Evolutionary conservation across 371 early-diverging fungal genomes (phyloP), one percentile per base, ranked within the genome.

Genomic region (Parasitella parasitica): DNA sequence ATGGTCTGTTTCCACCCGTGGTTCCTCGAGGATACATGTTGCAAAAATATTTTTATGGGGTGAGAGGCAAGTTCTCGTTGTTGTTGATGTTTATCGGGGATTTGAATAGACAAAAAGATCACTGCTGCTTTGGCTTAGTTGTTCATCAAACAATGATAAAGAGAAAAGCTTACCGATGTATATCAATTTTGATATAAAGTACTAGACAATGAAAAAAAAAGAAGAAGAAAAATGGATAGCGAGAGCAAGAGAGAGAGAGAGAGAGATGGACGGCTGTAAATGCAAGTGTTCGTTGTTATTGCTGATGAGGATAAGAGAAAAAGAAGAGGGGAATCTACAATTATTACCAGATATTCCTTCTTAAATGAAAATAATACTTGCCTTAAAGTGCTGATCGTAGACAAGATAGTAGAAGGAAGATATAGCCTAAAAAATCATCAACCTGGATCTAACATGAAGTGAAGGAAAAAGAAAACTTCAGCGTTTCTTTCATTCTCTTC

Each of bases 11-110:
- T n/a, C 64, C 46, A 7, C 48, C 49, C 7, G 57, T 60, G 27
- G 60, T 43, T 20, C 53, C 41, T 57, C 71, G 59, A 60, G 60
- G 38, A 52, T 71, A 66, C 71, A 71, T 71, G 24, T n/a, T 39
- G 32, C 30, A 30, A 22, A 22, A 22, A 22, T 15, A 34, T 49
- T 7, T 35, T 34, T 49, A 8, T 15, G 26, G 18, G 20, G 24
- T 3, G 30, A n/a, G 27, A 22, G 49, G n/a, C 39, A 13, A 49
- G 49, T 49, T 50, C 27, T 50, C 51, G 30, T 28, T 50, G 30
- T 50, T 50, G n/a, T n/a, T n/a, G n/a, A n/a, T n/a, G n/a, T 55
- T 16, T 55, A 55, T 55, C 55, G 55, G 55, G 41, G 55, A 55
- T 55, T 55, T 55, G 55, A 39, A 38, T 55, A 37, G 55, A 39